A percentile compares a stretch with the other conserved stretches of the same genome.
These are phyloP conservation scores for Fusarium ambrosium DNA, from an alignment of 2,329 filamentous ascomycete genomes.

Conservation along the genomic window DNA sequence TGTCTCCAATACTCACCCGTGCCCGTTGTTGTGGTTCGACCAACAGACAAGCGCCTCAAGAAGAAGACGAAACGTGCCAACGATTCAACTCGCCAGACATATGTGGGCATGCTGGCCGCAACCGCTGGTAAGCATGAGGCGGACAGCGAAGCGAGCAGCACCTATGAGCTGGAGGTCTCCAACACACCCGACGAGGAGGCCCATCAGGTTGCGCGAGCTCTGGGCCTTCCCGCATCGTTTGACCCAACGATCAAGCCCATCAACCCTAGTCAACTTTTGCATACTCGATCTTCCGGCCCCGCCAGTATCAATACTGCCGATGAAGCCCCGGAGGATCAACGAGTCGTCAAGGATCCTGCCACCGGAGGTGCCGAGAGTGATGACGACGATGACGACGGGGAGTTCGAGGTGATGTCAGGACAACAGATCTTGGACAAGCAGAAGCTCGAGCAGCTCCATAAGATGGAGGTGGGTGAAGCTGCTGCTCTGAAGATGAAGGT, in stretches of 20 bases:
- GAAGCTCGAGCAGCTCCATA: slow-evolving; percentile 66
- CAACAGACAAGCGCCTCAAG: slow-evolving; percentile 87
- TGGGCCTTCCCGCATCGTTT: slow-evolving; percentile 72
- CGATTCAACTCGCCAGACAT: slow-evolving; percentile 81
- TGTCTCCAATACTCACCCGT: slow-evolving; percentile 94
- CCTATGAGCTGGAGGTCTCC: slow-evolving; percentile 67
- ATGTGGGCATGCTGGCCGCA: slow-evolving; percentile 81
- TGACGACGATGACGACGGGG: slow-evolving; percentile 55
- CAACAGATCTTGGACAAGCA: slow-evolving; percentile 59
- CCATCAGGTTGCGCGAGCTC: slow-evolving; percentile 72
- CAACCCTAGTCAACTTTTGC: slow-evolving; percentile 47
- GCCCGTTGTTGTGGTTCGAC: slow-evolving; percentile 91
- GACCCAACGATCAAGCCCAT: slow-evolving; percentile 74
- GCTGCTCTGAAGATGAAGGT: slow-evolving; percentile 61
- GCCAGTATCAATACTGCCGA: slow-evolving; percentile 15
- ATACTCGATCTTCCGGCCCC: slow-evolving; percentile 33
- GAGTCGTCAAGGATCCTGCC: slow-evolving; percentile 43
- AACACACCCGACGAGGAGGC: slow-evolving; percentile 73
- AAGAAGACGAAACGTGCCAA: slow-evolving; percentile 88
- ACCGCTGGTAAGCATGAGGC: slow-evolving; percentile 69
- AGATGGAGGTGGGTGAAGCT: slow-evolving; percentile 72
- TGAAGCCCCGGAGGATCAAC: slow-evolving; percentile 38
- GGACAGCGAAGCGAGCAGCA: slow-evolving; percentile 65
- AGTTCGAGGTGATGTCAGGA: slow-evolving; percentile 62
- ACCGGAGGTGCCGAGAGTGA: slow-evolving; percentile 55